These are phyloP conservation scores for Saccharum hybrid DNA, from an alignment of 202 grass and related monocot genomes.

Conservation along the genomic window DNA sequence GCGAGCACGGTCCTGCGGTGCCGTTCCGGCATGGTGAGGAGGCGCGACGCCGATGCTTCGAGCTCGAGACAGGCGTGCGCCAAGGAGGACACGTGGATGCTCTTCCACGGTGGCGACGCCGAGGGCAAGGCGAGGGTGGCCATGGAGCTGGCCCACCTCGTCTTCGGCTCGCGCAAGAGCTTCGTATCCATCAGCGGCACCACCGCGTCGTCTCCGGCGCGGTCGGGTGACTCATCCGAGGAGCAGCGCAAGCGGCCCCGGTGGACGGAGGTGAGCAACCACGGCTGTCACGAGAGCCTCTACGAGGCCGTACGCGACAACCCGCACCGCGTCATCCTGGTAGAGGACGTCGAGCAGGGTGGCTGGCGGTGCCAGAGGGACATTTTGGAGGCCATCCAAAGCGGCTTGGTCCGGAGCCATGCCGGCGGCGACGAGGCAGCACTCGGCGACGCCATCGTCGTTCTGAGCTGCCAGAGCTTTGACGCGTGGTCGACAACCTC, in stretches of 20 bases:
- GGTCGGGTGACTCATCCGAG: constrained; percentile 36
- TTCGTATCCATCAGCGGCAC: constrained; percentile 47
- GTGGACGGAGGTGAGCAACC: not conserved
- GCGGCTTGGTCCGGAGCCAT: constrained; percentile 32
- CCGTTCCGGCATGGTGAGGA: constrained; percentile 65
- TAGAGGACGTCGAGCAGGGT: constrained; percentile 63
- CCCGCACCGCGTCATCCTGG: constrained; percentile 62
- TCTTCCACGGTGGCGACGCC: constrained; percentile 65
- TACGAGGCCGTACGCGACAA: constrained; percentile 64
- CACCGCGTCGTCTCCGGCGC: constrained; percentile 37
- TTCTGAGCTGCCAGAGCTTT: constrained; percentile 71
- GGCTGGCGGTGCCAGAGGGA: constrained; percentile 42
- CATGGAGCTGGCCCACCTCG: constrained; percentile 62
- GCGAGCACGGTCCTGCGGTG: constrained; percentile 75
- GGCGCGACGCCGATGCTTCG: constrained; percentile 13
- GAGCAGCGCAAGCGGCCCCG: constrained; percentile 52
- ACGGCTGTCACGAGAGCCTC: constrained; percentile 53
- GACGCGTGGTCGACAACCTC: constrained; percentile 56
- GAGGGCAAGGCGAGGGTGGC: constrained; percentile 65
- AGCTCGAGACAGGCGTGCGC: not conserved
- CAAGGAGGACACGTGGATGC: constrained; percentile 83
- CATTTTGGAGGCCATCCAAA: constrained; percentile 59
- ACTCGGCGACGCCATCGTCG: constrained; percentile 68
- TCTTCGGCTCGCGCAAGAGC: constrained; percentile 63
- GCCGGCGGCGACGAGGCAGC: constrained; percentile 43